phyloP scores from a whole-genome alignment of 106 monocot genomes.

The Dactylorhiza incarnata region DNA sequence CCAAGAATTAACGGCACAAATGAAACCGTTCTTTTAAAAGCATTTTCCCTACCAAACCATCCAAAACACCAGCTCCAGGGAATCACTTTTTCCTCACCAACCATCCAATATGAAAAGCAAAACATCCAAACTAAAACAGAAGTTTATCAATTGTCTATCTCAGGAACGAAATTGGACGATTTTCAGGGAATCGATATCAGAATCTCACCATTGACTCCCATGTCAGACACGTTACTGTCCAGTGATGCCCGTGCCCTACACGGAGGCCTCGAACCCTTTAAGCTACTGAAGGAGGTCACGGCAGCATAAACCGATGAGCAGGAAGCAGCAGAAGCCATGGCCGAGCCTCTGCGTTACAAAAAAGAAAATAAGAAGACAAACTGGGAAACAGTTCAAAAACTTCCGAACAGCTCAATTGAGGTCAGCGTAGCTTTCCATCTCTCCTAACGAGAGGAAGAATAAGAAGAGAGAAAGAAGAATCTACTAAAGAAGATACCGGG shows the following conservation, averaged over 20 bases:
- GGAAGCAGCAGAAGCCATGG: constrained; percentile 36
- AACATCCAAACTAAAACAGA: background rate
- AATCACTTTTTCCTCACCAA: background rate
- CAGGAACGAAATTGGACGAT: background rate
- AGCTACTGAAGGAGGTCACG: constrained; percentile 9
- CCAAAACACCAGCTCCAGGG: background rate
- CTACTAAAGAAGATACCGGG: background rate
- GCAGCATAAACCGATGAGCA: constrained; percentile 19
- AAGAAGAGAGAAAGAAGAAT: background rate
- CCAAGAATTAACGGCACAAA: no score
- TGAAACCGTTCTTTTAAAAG: background rate
- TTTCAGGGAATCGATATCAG: background rate
- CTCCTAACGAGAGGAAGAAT: background rate
- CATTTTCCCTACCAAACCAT: background rate
- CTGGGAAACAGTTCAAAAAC: background rate
- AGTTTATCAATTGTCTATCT: background rate
- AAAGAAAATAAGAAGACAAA: constrained; percentile 6
- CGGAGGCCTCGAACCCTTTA: background rate
- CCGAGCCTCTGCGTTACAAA: background rate
- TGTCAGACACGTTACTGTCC: constrained; percentile 62
- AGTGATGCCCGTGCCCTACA: constrained; percentile 33
- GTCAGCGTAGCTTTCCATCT: background rate
- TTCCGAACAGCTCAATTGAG: background rate
- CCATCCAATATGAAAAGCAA: background rate
- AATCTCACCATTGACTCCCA: constrained; percentile 62